Percentiles rank a stretch among this genome's conserved stretches.
Conservation (phyloP, 1,284 basidiomycete species). For the Sutorius eximius region DNA sequence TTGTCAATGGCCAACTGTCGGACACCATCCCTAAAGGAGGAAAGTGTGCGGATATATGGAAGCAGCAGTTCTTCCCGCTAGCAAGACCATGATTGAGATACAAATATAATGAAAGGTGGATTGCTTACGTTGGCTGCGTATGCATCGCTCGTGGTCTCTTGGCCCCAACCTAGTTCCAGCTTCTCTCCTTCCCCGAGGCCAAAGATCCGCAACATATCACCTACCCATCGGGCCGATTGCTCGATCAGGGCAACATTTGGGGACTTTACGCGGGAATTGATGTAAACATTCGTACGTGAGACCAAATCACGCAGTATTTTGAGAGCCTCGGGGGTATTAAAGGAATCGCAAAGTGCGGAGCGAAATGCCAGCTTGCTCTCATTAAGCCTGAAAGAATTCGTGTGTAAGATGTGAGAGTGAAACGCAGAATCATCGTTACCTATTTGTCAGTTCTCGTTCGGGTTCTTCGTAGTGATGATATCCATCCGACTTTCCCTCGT, state of each 20-base stretch:
- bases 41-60: slow-evolving; percentile 86
- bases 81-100: slow-evolving; percentile 1
- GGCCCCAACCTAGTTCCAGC: slow-evolving; percentile 72
- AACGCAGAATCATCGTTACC: slow-evolving; percentile 43
- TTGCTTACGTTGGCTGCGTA: slow-evolving; percentile 57
- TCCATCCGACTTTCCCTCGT: slow-evolving; percentile 52
- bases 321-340: slow-evolving; percentile 91
- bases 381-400: slow-evolving; percentile 55
- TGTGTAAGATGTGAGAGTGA: slow-evolving; percentile 13
- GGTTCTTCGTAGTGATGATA: slow-evolving; percentile 62
- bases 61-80: slow-evolving; percentile 85
- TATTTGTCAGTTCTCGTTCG: slow-evolving; percentile 65
- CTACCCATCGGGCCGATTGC: slow-evolving; percentile 81
- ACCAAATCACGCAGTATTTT: slow-evolving; percentile 80
- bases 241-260: slow-evolving; percentile 74
- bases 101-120: slow-evolving; percentile 1
- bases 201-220: slow-evolving; percentile 91
- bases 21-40: slow-evolving; percentile 90
- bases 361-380: slow-evolving; percentile 81
- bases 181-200: slow-evolving; percentile 85
- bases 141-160: slow-evolving; percentile 44
- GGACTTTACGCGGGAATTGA: slow-evolving; percentile 60
- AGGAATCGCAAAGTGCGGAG: slow-evolving; percentile 93
- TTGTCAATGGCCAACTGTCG: slow-evolving; percentile 80
- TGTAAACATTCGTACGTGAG: slow-evolving; percentile 88